Base-by-base conservation (phyloP, 495 filamentous ascomycete species). In the Penicillium silybi region DNA sequence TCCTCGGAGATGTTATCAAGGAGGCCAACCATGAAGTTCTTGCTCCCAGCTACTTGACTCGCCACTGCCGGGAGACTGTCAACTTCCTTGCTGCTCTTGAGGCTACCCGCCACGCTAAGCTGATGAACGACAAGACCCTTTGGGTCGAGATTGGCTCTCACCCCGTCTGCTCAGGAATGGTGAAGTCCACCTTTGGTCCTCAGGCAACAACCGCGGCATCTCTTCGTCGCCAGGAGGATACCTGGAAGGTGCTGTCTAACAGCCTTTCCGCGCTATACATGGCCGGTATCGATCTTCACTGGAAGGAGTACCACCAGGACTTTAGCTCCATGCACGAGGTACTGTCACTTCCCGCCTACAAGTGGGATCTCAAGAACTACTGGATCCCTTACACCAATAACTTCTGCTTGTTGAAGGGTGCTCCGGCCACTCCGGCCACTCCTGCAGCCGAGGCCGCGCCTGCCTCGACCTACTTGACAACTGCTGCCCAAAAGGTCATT, bases 311-410 rank as follows among this genome's bases (percentile, higher is more conserved):
- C 61, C 88, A 92, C 68, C 77, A 80, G 19, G 85, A 89, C 62
- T 92, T 89, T 61, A 65, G 66, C 40, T 56, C 72, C 8, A 78
- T 72, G 16, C 81, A 83, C 35, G 75, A 80, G 27, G 75, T 91
- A 11, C 68, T 93, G 1, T 69, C 80, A 15, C 78, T 93, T 3
- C 90, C 90, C 16, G 68, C 80, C 3, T 95, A 95, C 61, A 80
- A 79, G 9, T 95, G 85, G 71, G 87, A 93, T 51, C 68, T 84
- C 27, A 92, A 90, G 75, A 84, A 87, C 57, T 90, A 90, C 67
- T 93, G 90, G 90, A 80, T 92, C 18, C 76, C 84, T 11, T 92
- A 92, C 65, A 76, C 74, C 13, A 83, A 87, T 50, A 71, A 80
- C 54, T 82, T 76, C 66, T 76, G 63, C 26, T 59, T 82, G 19